Evolutionary conservation across 192 early-diverging fungal species (phyloP).

Genomic region (Geosiphon pyriformis): DNA sequence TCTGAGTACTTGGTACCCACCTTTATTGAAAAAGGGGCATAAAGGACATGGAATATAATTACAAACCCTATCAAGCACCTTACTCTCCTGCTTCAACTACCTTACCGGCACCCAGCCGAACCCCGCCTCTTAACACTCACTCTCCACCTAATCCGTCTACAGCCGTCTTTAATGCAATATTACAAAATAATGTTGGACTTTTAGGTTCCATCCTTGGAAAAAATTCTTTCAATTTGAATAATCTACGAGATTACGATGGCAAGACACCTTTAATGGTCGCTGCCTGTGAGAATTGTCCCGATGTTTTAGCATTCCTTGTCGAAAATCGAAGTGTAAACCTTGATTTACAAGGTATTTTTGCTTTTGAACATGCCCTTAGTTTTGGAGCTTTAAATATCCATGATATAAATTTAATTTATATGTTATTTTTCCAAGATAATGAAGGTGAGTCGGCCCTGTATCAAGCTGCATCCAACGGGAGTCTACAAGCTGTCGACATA

Average conservation of each 20-base stretch:
- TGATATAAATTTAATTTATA: constrained; percentile 2
- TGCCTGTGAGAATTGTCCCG: constrained; percentile 34
- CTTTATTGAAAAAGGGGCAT: no score
- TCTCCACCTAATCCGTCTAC: constrained; percentile 20
- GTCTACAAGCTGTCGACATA: constrained; percentile 33
- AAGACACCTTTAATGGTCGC: constrained; percentile 43
- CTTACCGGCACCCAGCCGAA: constrained; percentile 22
- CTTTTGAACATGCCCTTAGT: not conserved
- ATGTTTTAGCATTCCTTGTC: constrained; percentile 28
- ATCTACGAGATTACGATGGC: constrained; percentile 32
- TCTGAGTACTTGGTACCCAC: no score
- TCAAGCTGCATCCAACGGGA: constrained; percentile 34
- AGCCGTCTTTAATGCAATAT: constrained; percentile 35
- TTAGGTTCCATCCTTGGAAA: constrained; percentile 33
- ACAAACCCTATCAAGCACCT: constrained; percentile 16
- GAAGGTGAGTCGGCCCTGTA: constrained; percentile 42
- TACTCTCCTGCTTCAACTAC: constrained; percentile 22
- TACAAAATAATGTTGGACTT: constrained; percentile 34
- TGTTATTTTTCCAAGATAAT: constrained; percentile 27
- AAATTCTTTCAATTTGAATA: constrained; percentile 29
- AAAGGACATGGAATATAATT: constrained; percentile 6
- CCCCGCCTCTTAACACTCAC: constrained; percentile 1
- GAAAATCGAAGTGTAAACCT: constrained; percentile 21
- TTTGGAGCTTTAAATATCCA: not conserved
- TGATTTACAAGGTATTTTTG: constrained; percentile 33